These are phyloP conservation scores for Aspergillus sp. DNA, from an alignment of 2,329 filamentous ascomycete genomes.

Conservation along the genomic window DNA sequence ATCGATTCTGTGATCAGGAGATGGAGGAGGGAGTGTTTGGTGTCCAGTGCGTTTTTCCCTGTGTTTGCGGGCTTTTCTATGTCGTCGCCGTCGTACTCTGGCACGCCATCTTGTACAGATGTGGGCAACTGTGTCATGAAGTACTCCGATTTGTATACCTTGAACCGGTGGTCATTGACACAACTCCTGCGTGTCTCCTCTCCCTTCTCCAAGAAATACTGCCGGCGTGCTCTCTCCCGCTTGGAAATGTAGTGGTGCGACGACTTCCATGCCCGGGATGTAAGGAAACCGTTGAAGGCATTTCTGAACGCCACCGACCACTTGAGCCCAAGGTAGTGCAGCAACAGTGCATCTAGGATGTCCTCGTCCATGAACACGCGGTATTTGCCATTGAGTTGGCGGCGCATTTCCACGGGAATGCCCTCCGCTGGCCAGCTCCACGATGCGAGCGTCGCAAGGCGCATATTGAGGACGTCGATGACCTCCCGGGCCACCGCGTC, in stretches of 20 bases:
- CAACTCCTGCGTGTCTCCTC: conserved; percentile 9
- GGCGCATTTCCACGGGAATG: conserved; percentile 50
- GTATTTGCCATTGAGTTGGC: conserved; percentile 58
- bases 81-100: conserved; percentile 40
- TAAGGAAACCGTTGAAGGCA: conserved; percentile 38
- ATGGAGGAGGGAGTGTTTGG: conserved; percentile 59
- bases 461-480: conserved; percentile 58
- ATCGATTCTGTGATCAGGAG: conserved; percentile 56
- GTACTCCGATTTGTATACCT: conserved; percentile 46
- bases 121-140: conserved; percentile 58
- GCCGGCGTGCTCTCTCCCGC: conserved; percentile 42
- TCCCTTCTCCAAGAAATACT: conserved; percentile 42
- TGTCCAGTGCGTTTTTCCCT: conserved; percentile 45
- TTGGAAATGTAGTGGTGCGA: conserved; percentile 33
- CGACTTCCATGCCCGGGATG: conserved; percentile 43
- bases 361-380: conserved; percentile 61
- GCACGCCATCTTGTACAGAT: conserved; percentile 36
- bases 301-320: conserved; percentile 51
- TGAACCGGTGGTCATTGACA: conserved; percentile 34
- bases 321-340: conserved; percentile 54
- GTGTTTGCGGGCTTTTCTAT: conserved; percentile 25
- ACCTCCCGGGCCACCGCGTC: conserved; percentile 53
- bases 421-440: conserved; percentile 53
- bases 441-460: conserved; percentile 49
- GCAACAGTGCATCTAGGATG: conserved; percentile 54